Conservation (phyloP, 345 rosid species). For the Salix exigua region DNA sequence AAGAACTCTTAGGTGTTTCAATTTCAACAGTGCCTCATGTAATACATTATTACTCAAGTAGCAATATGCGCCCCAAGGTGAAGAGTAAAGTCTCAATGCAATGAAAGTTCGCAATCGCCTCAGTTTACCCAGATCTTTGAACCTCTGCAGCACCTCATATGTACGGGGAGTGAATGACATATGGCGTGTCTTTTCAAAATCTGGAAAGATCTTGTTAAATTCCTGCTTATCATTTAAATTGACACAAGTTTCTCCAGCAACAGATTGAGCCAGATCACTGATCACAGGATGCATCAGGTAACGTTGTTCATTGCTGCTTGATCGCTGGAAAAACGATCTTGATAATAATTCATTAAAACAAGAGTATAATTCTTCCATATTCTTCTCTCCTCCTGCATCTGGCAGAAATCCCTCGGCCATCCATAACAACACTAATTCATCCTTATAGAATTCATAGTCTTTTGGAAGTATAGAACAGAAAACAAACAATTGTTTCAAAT, state of each 20-base stretch:
- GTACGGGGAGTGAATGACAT: not conserved
- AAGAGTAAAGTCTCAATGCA: not conserved
- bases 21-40: not conserved
- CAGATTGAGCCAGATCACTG: conserved; percentile 15
- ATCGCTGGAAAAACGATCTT: conserved; percentile 17
- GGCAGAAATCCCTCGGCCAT: conserved; percentile 20
- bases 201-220: not conserved
- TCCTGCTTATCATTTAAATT: not conserved
- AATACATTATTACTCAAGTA: not conserved
- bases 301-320: not conserved
- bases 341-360: conserved; percentile 14
- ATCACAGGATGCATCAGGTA: conserved; percentile 23
- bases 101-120: conserved; percentile 5
- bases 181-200: conserved; percentile 4
- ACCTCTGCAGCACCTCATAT: not conserved
- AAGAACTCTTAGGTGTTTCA: not conserved
- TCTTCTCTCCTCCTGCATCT: not conserved
- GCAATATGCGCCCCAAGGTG: not conserved
- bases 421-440: conserved; percentile 20
- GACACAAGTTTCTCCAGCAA: conserved; percentile 3
- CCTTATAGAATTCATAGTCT: conserved; percentile 17
- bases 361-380: conserved; percentile 1
- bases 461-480: conserved; percentile 22
- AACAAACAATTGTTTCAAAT: conserved; percentile 18
- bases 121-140: not conserved